Conservation (phyloP, 345 rosid genomes). For the Salix caprea region DNA sequence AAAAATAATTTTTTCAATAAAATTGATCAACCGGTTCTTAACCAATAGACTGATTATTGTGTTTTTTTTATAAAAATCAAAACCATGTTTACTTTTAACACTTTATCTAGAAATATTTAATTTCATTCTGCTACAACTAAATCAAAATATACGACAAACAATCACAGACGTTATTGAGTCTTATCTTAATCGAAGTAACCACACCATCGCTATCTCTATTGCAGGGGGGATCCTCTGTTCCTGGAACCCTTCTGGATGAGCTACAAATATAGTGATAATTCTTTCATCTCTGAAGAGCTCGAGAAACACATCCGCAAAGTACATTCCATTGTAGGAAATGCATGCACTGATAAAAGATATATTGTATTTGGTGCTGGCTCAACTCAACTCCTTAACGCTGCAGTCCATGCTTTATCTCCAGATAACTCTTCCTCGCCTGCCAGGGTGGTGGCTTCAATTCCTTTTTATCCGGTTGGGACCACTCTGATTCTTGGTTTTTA, state of each 20-base stretch:
- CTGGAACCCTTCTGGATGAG: slow-evolving; percentile 66
- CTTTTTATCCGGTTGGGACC: slow-evolving; percentile 46
- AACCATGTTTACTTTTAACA: no score
- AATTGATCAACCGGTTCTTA: no score
- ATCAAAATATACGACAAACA: not conserved
- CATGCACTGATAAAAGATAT: slow-evolving; percentile 43
- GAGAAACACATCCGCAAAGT: slow-evolving; percentile 41
- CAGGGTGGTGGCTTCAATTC: slow-evolving; percentile 45
- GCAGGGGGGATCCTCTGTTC: slow-evolving; percentile 58
- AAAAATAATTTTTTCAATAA: no score
- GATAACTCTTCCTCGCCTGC: slow-evolving; percentile 42
- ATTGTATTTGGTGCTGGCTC: slow-evolving; percentile 61
- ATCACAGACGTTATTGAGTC: no score
- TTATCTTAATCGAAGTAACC: no score
- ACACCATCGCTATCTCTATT: not conserved
- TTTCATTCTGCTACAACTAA: not conserved
- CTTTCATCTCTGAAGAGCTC: slow-evolving; percentile 32
- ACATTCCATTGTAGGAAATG: slow-evolving; percentile 52
- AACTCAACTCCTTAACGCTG: slow-evolving; percentile 62
- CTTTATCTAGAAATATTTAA: no score
- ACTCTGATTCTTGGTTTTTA: not conserved
- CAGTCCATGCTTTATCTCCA: slow-evolving; percentile 51
- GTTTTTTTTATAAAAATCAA: no score
- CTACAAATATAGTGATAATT: slow-evolving; percentile 22
- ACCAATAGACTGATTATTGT: no score